Base-by-base conservation (phyloP, 106 monocot genomes). In the Dendrobium huoshanense region DNA sequence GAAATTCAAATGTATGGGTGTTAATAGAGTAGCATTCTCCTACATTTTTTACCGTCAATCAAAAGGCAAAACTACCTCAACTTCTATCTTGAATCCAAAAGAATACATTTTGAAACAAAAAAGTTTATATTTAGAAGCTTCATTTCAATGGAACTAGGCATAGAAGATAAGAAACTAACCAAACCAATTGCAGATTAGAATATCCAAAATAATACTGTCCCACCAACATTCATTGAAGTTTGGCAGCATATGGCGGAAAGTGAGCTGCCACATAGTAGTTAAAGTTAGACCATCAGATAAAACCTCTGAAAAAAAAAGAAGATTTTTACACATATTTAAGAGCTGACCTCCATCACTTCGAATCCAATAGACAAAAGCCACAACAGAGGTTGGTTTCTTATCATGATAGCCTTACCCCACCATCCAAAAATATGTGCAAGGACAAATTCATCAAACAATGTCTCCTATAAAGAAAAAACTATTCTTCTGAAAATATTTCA, bases 151-250 rank as follows among this genome's bases (percentile, higher is more conserved):
- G 37, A 37, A 37, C 37, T 18, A 73, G 17, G 41, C 0, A 20
- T 42, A 44, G 18, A 6, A 42, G 43, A 44, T 8, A 19, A 74
- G 58, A 19, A 45, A 78, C 90, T 87, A 20, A 90, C 90, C 87
- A 81, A 87, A 83, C 90, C 90, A 87, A 77, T 90, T 90, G 87
- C 90, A 90, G n/a, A 85, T 73, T 31, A 87, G 74, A 75, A 90
- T 87, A 81, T 87, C 87, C 40, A 90, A 72, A 76, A 90, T 81
- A 85, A 90, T 85, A 72, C 90, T 90, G 78, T 91, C 91, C 91
- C 91, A 91, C 91, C 91, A 91, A 64, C 88, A 91, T 41, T 91
- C 91, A 84, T 91, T 91, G 54, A 91, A 91, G 72, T 91, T 91
- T 78, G 91, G 88, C 78, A 91, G 55, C 88, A 91, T 86, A 77